Evolutionary conservation across 2,329 filamentous ascomycete species (phyloP), one percentile per base, ranked within the genome.

Genomic region (Scytalidium sp.): DNA sequence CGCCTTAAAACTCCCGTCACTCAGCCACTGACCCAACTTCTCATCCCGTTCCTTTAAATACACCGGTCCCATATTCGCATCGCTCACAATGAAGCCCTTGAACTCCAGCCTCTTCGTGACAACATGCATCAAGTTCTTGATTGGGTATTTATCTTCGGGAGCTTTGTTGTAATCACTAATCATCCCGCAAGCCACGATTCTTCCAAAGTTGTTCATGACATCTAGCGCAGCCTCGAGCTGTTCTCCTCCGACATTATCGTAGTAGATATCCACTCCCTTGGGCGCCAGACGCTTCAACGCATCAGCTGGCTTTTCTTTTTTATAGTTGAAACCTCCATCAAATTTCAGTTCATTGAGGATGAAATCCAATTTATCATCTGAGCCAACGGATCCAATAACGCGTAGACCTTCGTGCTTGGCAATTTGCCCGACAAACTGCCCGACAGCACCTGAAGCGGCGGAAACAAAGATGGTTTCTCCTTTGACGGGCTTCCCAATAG

Each of bases 401-500:
- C 68, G 82, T 45, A 90, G 70, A 2, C 86, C 87, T 63, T 88
- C 83, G 60, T 84, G 82, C 73, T 88, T 88, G 50, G 85, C 85
- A 43, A 90, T 70, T 65, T 88, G 85, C 25, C 87, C 87, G 40
- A 90, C 88, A 9, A 90, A 66, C 64, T 88, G 83, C 5, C 88
- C 88, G 6, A 91, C 88, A 1, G 87, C 86, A 36, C 87, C 87
- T 4, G 83, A 84, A 1, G 88, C 88, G 3, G 86, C 83, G 19
- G 84, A 87, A 58, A 92, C 80, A 69, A 90, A 89, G 63, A 91
- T 88, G 7, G 85, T 90, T 70, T 91, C 85, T 41, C 85, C 87
- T 69, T 85, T 85, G 71, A 87, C 82, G 21, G 86, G 85, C 71
- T 84, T 73, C 6, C 85, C 86, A 46, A 90, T 87, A 57, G 83